Percentiles rank a stretch among this genome's conserved stretches.
Evolutionary conservation across 2,329 filamentous ascomycete genomes (phyloP).

Genomic region (Rutstroemia sp.): DNA sequence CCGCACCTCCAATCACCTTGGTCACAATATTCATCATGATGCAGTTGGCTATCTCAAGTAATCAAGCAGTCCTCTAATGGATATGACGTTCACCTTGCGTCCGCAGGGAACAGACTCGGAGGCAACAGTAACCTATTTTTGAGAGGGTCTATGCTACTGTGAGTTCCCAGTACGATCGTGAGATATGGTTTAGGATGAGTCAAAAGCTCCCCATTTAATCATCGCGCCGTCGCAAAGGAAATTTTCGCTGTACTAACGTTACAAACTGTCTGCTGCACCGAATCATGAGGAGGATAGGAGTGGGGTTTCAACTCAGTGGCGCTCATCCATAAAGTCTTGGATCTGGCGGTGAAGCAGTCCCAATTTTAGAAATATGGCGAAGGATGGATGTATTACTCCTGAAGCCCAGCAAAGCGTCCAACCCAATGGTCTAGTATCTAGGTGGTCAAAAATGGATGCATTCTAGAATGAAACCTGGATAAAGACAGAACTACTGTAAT

Average conservation of each 20-base stretch:
- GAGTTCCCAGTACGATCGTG: too few relatives aligned
- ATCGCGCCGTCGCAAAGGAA: neutral
- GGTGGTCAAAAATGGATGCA: neutral
- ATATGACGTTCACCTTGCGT: neutral
- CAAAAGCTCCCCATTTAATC: conserved; percentile 2
- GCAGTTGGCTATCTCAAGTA: conserved; percentile 1
- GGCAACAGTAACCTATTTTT: neutral
- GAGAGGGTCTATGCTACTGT: too few relatives aligned
- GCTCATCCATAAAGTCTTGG: neutral
- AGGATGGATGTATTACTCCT: neutral
- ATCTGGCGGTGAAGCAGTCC: conserved; percentile 3
- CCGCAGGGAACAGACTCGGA: too few relatives aligned
- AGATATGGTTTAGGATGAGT: neutral
- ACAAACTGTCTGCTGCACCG: neutral
- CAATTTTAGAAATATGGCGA: conserved; percentile 1
- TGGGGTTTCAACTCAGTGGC: conserved; percentile 2
- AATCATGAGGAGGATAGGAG: neutral
- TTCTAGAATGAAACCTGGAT: neutral
- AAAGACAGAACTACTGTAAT: neutral
- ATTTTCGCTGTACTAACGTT: too few relatives aligned
- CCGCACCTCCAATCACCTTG: conserved; percentile 3
- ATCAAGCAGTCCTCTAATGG: neutral
- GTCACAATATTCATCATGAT: conserved; percentile 7
- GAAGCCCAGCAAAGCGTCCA: neutral
- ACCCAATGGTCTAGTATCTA: neutral